Evolutionary conservation across 2,329 filamentous ascomycete species (phyloP), one percentile per base, ranked within the genome.

Genomic region (Penicillium sclerotigenum): DNA sequence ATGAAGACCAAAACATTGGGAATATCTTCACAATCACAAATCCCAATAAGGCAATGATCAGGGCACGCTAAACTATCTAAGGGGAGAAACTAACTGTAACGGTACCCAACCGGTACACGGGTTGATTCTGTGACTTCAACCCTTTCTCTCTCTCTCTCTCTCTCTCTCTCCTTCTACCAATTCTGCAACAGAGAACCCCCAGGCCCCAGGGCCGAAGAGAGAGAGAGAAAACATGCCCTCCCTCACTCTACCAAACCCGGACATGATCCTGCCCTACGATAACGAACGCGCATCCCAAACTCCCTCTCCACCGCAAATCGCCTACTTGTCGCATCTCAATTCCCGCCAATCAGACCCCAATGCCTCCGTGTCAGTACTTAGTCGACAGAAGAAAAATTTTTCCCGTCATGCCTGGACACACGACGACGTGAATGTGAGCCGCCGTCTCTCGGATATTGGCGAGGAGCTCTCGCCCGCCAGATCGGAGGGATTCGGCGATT

Each of bases 181-280:
- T 43, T 31, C 37, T 26, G 20, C 29, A 51, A 50, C 43, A 29
- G 33, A 37, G 29, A 42, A 29, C 37, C 42, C 38, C 48, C 48
- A 52, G 51, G 56, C 56, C 53, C 41, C 28, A 47, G 50, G 60
- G 46, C 52, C 52, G 41, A 40, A 51, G 52, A 51, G 52, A 51
- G 52, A 50, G 52, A 51, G 20, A 51, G 18, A 54, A 42, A 22
- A 36, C 41, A 86, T 88, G 61, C 85, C 85, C 13, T 95, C 90
- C 57, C 92, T 92, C 45, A 96, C 92, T 2, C 79, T 97, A 67
- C 95, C 91, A 54, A 95, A 96, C 73, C 91, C 91, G 50, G 92
- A 96, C 72, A 92, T 96, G 90, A 96, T 97, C 67, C 79, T 97
- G 50, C 92, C 92, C 58, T 86, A 88, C 70, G 86, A 87, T 68